phyloP scores from a whole-genome alignment of 306 rosid genomes.

The Vigna radiata region DNA sequence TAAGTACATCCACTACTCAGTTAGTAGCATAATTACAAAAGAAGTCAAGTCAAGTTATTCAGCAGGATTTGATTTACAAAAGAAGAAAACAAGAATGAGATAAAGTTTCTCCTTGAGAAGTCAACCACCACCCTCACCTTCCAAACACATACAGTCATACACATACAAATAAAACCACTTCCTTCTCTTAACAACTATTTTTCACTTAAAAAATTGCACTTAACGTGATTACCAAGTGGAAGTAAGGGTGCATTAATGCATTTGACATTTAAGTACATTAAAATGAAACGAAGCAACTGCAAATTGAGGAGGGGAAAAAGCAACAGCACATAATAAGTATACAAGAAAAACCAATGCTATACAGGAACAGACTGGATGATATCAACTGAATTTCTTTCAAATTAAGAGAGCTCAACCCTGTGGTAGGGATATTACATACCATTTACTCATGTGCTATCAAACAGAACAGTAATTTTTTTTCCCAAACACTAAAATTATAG shows the following conservation, averaged over 20 bases:
- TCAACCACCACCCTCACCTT: not conserved
- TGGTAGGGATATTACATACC: not conserved
- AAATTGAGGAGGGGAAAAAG: not conserved
- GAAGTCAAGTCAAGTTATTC: constrained; percentile 14
- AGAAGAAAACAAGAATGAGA: constrained; percentile 33
- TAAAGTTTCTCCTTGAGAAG: constrained; percentile 16
- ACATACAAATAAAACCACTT: not conserved
- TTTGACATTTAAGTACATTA: not conserved
- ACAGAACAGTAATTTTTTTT: not conserved
- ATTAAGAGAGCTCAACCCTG: not conserved
- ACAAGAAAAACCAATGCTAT: constrained; percentile 15
- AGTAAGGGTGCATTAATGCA: constrained; percentile 23
- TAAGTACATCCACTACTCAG: constrained; percentile 15
- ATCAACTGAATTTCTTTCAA: constrained; percentile 18
- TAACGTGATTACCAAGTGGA: constrained; percentile 2
- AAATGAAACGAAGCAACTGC: not conserved
- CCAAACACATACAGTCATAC: not conserved
- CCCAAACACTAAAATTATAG: constrained; percentile 17
- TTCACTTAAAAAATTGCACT: not conserved
- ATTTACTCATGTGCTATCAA: constrained; percentile 3
- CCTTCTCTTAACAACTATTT: not conserved
- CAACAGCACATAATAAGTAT: no score
- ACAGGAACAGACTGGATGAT: constrained; percentile 24
- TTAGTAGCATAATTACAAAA: not conserved
- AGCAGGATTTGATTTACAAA: constrained; percentile 20